phyloP scores from a whole-genome alignment of 352 stramenopile species.

The Globisporangium paroecandrum region DNA sequence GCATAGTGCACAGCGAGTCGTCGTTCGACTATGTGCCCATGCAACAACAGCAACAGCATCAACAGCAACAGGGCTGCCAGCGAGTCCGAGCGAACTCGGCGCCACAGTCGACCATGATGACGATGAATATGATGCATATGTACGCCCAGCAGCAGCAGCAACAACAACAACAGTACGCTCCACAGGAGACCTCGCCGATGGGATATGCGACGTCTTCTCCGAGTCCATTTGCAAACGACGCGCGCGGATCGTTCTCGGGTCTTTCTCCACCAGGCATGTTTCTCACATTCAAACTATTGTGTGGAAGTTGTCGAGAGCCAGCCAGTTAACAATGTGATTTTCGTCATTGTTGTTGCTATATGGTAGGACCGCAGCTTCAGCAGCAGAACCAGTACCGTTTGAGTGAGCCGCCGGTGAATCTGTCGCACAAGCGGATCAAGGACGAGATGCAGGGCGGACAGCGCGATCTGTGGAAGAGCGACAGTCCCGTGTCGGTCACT shows the following conservation, averaged over 20 bases:
- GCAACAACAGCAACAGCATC: conserved; percentile 27
- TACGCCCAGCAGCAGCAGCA: conserved; percentile 13
- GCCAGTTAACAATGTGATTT: too few relatives aligned
- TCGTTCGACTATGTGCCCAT: conserved; percentile 49
- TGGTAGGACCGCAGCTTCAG: conserved; percentile 24
- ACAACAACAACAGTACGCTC: conserved; percentile 6
- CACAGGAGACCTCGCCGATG: conserved; percentile 10
- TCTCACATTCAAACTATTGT: too few relatives aligned
- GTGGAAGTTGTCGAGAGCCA: background rate
- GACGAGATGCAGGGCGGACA: conserved; percentile 50
- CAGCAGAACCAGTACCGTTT: conserved; percentile 27
- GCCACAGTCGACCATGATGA: conserved; percentile 8
- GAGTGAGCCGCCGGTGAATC: conserved; percentile 34
- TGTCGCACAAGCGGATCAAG: conserved; percentile 54
- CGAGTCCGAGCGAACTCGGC: conserved; percentile 10
- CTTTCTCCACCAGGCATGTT: conserved; percentile 17
- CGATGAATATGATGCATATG: conserved; percentile 26
- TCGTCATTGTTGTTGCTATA: conserved; percentile 3
- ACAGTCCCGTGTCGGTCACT: conserved; percentile 60
- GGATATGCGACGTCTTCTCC: conserved; percentile 5
- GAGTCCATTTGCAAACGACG: conserved; percentile 14
- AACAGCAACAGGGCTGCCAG: background rate
- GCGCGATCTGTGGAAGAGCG: conserved; percentile 57
- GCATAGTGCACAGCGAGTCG: conserved; percentile 26
- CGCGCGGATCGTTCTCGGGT: conserved; percentile 12